Conservation (phyloP, 2,329 filamentous ascomycete species). For the Sporothrix dimorphospora region DNA sequence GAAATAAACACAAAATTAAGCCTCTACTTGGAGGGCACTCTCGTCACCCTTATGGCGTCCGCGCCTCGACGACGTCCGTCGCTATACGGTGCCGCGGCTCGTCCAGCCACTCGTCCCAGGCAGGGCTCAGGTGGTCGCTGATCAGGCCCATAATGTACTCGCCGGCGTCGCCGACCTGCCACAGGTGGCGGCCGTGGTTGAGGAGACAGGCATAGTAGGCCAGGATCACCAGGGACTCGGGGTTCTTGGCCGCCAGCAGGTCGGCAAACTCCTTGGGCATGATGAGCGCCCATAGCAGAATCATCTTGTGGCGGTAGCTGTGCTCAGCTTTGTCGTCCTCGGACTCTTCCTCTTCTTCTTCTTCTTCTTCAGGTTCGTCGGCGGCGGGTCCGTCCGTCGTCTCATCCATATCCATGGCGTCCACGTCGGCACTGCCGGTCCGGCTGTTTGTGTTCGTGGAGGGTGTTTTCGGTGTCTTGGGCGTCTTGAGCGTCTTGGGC, state of each 20-base stretch:
- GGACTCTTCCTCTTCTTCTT: not conserved
- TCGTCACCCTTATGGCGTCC: not conserved
- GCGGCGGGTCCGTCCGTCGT: no score
- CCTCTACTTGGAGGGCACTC: not conserved
- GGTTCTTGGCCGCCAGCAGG: conserved; percentile 34
- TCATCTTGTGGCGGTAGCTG: conserved; percentile 35
- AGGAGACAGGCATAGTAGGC: conserved; percentile 39
- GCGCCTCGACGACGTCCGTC: not conserved
- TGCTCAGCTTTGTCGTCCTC: conserved; percentile 23
- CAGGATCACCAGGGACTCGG: conserved; percentile 38
- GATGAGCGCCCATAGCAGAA: conserved; percentile 38
- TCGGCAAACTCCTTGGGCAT: conserved; percentile 35
- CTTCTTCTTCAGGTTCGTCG: not conserved
- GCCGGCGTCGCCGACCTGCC: conserved; percentile 39
- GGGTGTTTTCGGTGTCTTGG: not conserved
- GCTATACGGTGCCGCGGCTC: conserved; percentile 28
- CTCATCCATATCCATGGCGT: not conserved
- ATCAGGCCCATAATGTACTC: conserved; percentile 31
- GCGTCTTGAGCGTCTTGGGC: no score
- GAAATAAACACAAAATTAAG: not conserved
- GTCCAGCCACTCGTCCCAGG: conserved; percentile 33
- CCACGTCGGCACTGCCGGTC: not conserved
- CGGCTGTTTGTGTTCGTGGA: not conserved
- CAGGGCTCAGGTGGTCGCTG: conserved; percentile 27
- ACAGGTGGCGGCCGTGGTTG: conserved; percentile 37